phyloP scores from a whole-genome alignment of 257 asterid genomes.

The Lithospermum erythrorhizon region DNA sequence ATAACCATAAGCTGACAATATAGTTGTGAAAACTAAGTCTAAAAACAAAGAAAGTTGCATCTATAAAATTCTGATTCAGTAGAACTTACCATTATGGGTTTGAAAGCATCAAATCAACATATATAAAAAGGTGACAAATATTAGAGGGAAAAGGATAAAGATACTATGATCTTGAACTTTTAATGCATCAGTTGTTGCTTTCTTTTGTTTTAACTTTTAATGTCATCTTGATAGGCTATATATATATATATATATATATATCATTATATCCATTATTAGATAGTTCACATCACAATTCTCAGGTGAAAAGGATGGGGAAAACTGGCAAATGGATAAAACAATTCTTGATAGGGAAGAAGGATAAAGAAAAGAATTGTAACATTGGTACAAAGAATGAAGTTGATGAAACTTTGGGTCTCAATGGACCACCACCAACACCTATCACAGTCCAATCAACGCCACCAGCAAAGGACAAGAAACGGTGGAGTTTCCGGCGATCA shows the following conservation, averaged over 20 bases:
- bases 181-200: constrained; percentile 10
- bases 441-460: constrained; percentile 32
- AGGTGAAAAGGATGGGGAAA: constrained; percentile 59
- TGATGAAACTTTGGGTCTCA: constrained; percentile 1
- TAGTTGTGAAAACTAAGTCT: constrained; percentile 9
- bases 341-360: constrained; percentile 64
- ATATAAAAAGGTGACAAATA: not conserved
- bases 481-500: constrained; percentile 96
- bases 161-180: constrained; percentile 11
- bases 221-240: constrained; percentile 7
- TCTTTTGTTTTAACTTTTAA: constrained; percentile 2
- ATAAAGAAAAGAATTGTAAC: constrained; percentile 22
- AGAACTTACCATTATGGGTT: constrained; percentile 21
- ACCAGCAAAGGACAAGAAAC: constrained; percentile 65
- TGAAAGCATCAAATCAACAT: constrained; percentile 27
- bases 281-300: constrained; percentile 5
- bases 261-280: constrained; percentile 3
- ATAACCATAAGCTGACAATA: not conserved
- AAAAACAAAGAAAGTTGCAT: constrained; percentile 2
- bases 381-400: constrained; percentile 4
- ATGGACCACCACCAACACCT: constrained; percentile 40
- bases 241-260: not conserved
- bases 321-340: constrained; percentile 75
- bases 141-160: constrained; percentile 4
- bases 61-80: constrained; percentile 8